Evolutionary conservation across 352 stramenopile species (phyloP), one percentile per base, ranked within the genome.

Genomic region (Globisporangium alternatum): DNA sequence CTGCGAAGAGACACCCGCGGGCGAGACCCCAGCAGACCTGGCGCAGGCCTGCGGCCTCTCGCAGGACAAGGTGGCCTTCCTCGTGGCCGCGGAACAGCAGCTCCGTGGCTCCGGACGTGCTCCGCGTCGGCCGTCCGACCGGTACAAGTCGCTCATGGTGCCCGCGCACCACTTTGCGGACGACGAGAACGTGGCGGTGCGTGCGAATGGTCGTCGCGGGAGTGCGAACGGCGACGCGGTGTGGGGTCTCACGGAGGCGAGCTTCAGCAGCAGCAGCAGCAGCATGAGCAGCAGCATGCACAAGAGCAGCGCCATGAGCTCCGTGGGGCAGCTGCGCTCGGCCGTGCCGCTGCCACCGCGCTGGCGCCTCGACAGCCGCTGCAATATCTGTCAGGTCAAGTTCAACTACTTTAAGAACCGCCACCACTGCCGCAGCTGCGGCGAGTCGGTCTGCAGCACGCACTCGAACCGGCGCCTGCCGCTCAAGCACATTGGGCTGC

Each of bases 361-460:
- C 10, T 95, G 92, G 83, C 72, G 80, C 31, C 67, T 90, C 51
- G 81, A 89, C 56, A 89, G 83, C 59, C 74, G 77, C 21, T 97
- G 89, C 71, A 86, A 91, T 61, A 86, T 92, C 48, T 97, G 89
- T 62, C 75, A 88, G 61, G 68, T 85, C 47, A 92, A 90, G 67
- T 97, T 97, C 66, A 92, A 70, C 39, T 88, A 96, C 72, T 86
- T 97, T 37, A 90, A 88, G 71, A 81, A 78, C 45, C 81, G 87
- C 9, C 89, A 97, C 67, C 89, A 97, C 69, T 97, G 89, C 68
- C 84, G 89, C 65, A 91, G 88, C 66, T 97, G 89, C 66, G 89
- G 89, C 13, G 68, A 90, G 56, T 92, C 90, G 2, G 88, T 96
- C 13, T 97, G 89, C 72, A 83, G 71, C 33, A 89, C 79, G 28